Evolutionary conservation across 148 eudicot species (phyloP), one percentile per base, ranked within the genome.

Genomic region (Selenicereus undatus): DNA sequence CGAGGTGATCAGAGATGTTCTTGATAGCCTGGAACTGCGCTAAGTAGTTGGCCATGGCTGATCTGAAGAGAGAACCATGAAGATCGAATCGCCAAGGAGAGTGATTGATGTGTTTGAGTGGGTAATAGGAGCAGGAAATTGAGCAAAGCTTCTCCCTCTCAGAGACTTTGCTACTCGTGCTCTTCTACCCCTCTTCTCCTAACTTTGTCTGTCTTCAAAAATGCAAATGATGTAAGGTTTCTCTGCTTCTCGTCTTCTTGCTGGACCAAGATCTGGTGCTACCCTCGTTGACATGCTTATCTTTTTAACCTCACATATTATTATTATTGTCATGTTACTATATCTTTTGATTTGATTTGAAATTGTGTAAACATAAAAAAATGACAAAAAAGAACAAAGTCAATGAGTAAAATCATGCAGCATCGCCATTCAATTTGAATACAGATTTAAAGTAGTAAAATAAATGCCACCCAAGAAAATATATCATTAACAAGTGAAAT

Each of bases 11-110:
- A 84, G 86, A 88, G 9, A 90, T 82, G 76, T 48, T 80, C 80
- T 93, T 96, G 80, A 96, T 92, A 43, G 91, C 88, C 84, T 93
- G 97, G 42, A 93, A 92, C 84, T 96, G 99, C 85, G 97, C 91
- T 82, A 96, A 88, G 89, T 90, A 92, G 87, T 88, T 93, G 75
- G 98, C 96, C 98, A 95, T 93, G 78, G 79, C 71, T 81, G 88
- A 90, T 90, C 93, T 36, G 83, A 26, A 86, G 82, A 76, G 43
- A 39, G 8, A 83, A 88, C 72, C 91, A 87, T 90, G 86, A 54
- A 83, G 74, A 81, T 64, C 3, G 51, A 22, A 11, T 27, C 2
- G 45, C 32, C 18, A 52, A 0, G n/a, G 51, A 17, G n/a, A 18
- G 62, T 56, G 62, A 56, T 16, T 56, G 21, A n/a, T 16, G 11